A percentile compares a stretch with the other conserved stretches of the same genome.
These are phyloP conservation scores for Saturnispora kantuleensis DNA, from an alignment of 805 yeast species.

Conservation along the genomic window DNA sequence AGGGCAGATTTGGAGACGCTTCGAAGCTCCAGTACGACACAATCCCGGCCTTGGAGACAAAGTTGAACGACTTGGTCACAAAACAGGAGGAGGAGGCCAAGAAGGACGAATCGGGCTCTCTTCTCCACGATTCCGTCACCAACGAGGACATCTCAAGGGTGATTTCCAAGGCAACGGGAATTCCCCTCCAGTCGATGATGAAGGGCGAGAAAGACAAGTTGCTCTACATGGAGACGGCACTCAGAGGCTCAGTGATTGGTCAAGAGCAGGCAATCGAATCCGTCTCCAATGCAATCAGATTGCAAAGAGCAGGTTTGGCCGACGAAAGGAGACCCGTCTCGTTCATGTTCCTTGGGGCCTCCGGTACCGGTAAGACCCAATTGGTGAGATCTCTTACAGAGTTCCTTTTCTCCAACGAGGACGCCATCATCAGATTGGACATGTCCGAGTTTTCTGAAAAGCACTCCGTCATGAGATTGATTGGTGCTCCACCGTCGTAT, in stretches of 20 bases:
- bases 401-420: constrained; percentile 81
- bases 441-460: constrained; percentile 98
- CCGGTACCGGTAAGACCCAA: constrained; percentile 98
- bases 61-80: constrained; percentile 39
- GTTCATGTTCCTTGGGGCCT: constrained; percentile 94
- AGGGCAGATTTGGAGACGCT: constrained; percentile 79
- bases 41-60: constrained; percentile 68
- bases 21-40: constrained; percentile 81
- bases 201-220: constrained; percentile 92
- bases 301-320: constrained; percentile 94
- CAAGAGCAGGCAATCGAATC: constrained; percentile 92
- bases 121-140: constrained; percentile 86
- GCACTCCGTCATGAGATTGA: constrained; percentile 80
- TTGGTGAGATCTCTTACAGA: constrained; percentile 87
- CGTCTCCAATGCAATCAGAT: constrained; percentile 86
- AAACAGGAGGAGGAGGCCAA: constrained; percentile 28
- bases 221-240: constrained; percentile 72
- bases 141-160: constrained; percentile 91
- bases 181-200: constrained; percentile 83
- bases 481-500: constrained; percentile 98
- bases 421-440: constrained; percentile 82
- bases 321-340: constrained; percentile 94
- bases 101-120: constrained; percentile 19
- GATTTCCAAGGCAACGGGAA: constrained; percentile 90
- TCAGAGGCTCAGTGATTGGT: constrained; percentile 77